A percentile compares a stretch with the other conserved stretches of the same genome.
phyloP scores from a whole-genome alignment of 1,284 basidiomycete genomes.

The Schizopora paradoxa region DNA sequence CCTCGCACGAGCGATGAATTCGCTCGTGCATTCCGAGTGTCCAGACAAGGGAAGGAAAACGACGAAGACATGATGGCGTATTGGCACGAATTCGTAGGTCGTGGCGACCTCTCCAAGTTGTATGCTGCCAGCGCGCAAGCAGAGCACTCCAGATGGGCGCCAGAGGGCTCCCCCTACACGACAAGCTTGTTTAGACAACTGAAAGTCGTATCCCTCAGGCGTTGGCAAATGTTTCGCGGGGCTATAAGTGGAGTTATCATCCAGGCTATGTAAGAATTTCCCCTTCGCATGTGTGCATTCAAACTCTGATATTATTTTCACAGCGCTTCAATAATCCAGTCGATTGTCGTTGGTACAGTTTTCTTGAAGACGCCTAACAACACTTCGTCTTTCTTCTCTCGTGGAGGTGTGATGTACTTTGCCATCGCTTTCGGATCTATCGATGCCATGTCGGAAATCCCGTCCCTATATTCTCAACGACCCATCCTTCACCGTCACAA shows the following conservation, averaged over 20 bases:
- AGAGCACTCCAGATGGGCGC: slow-evolving; percentile 11
- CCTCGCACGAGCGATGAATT: slow-evolving; percentile 10
- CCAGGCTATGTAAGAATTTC: not conserved
- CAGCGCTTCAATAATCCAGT: slow-evolving; percentile 24
- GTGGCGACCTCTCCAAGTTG: slow-evolving; percentile 4
- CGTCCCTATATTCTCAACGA: slow-evolving; percentile 37
- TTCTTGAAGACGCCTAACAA: slow-evolving; percentile 37
- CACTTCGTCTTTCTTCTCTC: slow-evolving; percentile 40
- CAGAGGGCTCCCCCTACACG: slow-evolving; percentile 18
- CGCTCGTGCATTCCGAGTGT: slow-evolving; percentile 5
- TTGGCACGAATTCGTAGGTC: slow-evolving; percentile 7
- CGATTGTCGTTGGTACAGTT: slow-evolving; percentile 38
- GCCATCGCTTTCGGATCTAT: slow-evolving; percentile 39
- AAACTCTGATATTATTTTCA: not conserved
- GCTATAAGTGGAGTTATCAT: slow-evolving; percentile 13
- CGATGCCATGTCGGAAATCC: slow-evolving; percentile 40
- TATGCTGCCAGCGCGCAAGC: slow-evolving; percentile 20
- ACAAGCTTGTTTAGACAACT: slow-evolving; percentile 26
- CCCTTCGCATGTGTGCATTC: not conserved
- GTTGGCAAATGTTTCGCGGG: slow-evolving; percentile 31
- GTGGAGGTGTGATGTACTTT: slow-evolving; percentile 44
- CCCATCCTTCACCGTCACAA: slow-evolving; percentile 34
- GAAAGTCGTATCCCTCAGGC: slow-evolving; percentile 28
- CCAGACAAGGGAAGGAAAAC: slow-evolving; percentile 3
- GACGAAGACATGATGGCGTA: slow-evolving; percentile 5